Conservation (phyloP, 306 rosid genomes). For the Calophaca sinica region DNA sequence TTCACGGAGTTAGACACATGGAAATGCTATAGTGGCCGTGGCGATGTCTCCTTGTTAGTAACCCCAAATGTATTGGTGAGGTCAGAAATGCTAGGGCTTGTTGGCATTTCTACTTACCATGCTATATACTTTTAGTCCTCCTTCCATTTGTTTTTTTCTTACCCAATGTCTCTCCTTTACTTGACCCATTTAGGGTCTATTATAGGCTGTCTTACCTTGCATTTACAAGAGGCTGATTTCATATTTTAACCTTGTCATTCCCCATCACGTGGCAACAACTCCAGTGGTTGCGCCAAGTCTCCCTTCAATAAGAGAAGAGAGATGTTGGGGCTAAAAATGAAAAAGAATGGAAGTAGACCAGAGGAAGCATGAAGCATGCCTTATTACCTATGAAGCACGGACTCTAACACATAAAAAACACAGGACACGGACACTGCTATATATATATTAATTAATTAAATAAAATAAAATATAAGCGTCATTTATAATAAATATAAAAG, state of each 20-base stretch:
- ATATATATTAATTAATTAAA: too few species aligned
- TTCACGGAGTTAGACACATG: not conserved
- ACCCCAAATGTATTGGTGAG: not conserved
- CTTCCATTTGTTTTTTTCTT: not conserved
- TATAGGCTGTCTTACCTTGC: not conserved
- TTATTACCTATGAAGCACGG: too few species aligned
- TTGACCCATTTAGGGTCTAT: not conserved
- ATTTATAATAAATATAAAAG: too few species aligned
- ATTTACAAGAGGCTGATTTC: not conserved
- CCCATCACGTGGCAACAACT: not conserved
- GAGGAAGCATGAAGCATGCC: not conserved
- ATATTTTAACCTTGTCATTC: not conserved
- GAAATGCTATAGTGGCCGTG: not conserved
- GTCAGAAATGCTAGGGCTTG: not conserved
- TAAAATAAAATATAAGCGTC: too few species aligned
- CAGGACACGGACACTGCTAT: too few species aligned
- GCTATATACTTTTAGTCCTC: not conserved
- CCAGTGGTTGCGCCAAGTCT: not conserved
- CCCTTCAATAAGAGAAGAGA: slow-evolving; percentile 3
- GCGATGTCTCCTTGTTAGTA: not conserved
- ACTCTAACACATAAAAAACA: too few species aligned
- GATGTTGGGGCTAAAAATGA: not conserved
- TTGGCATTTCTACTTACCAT: not conserved
- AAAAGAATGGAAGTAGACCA: slow-evolving; percentile 8
- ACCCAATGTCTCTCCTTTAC: not conserved